Evolutionary conservation across 2,329 filamentous ascomycete genomes (phyloP).

Genomic region (Tolypocladium tundrense): DNA sequence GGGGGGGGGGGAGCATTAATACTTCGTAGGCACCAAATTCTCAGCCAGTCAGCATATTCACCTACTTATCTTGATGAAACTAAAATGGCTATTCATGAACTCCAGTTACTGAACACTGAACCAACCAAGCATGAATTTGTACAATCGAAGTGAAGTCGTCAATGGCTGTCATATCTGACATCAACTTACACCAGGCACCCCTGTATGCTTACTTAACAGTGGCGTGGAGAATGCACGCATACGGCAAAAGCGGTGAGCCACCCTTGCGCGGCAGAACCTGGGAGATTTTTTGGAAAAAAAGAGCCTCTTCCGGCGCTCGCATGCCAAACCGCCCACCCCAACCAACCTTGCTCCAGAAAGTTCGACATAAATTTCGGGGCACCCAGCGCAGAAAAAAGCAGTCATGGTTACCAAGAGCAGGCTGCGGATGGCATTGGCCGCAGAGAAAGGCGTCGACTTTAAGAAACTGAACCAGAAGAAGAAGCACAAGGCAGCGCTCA

Average conservation of each 20-base stretch:
- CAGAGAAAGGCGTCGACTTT: slow-evolving; percentile 44
- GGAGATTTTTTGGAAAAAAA: slow-evolving; percentile 3
- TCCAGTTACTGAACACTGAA: background rate
- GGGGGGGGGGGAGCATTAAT: too few relatives aligned
- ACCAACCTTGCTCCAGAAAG: background rate
- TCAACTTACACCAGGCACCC: background rate
- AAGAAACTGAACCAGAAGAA: slow-evolving; percentile 41
- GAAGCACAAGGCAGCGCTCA: slow-evolving; percentile 32
- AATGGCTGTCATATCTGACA: too few relatives aligned
- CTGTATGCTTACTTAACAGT: background rate
- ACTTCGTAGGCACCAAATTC: too few relatives aligned
- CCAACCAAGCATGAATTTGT: background rate
- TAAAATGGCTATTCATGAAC: too few relatives aligned
- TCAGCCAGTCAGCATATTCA: too few relatives aligned
- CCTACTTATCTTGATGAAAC: too few relatives aligned
- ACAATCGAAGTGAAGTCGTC: background rate
- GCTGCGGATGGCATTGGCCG: slow-evolving; percentile 42
- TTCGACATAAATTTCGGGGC: background rate
- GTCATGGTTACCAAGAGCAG: slow-evolving; percentile 35
- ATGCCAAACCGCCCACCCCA: background rate
- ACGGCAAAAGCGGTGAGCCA: slow-evolving; percentile 5
- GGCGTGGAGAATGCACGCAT: background rate
- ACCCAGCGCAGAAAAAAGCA: background rate
- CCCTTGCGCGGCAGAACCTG: slow-evolving; percentile 5
- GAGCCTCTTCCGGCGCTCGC: background rate